Base-by-base conservation (phyloP, 495 filamentous ascomycete species). In the Coniosporium apollinis region DNA sequence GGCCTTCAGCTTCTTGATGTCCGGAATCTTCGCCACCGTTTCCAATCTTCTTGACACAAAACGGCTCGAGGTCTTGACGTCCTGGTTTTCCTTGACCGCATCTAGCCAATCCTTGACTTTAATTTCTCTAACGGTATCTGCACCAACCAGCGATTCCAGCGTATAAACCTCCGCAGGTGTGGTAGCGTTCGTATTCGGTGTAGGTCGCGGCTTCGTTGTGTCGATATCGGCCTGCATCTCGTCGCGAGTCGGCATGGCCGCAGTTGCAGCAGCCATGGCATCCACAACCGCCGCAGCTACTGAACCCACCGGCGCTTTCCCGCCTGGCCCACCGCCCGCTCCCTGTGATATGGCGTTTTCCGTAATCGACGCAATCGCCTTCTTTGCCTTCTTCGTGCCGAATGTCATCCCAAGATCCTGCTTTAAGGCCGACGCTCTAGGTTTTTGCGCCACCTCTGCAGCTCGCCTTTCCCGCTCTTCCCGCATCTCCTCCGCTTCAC, bases 351-450 rank as follows among this genome's bases (percentile, higher is more conserved):
- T 82, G 25, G 82, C 79, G 44, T 92, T 92, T 49, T 82, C 73
- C 16, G 80, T 76, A 33, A 79, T 60, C 21, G 76, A 74, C 18
- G 68, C 69, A 39, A 87, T 73, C 1, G 78, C 79, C 57, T 92
- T 92, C 64, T 79, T 79, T 2, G 91, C 74, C 60, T 91, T 91
- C 61, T 83, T 91, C 22, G 84, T 93, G 44, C 89, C 91, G 60
- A 97, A 97, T 32, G 77, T 74, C 47, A 82, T 70, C 41, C 84
- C 89, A 4, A 97, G 76, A 22, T 73, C 70, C 29, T 70, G 75
- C 41, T 71, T 71, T 31, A 47, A 43, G 15, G 56, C 25, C 30
- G 28, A 20, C 18, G 17, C 21, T 25, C 5, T 21, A 17, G 18
- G 38, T 17, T 45, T 33, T 20, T 37, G 29, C 13, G 31, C 54